Percentiles rank a stretch among this genome's conserved stretches.
Evolutionary conservation across 1,284 basidiomycete genomes (phyloP).

Genomic region (Ceraceosorus guamensis): DNA sequence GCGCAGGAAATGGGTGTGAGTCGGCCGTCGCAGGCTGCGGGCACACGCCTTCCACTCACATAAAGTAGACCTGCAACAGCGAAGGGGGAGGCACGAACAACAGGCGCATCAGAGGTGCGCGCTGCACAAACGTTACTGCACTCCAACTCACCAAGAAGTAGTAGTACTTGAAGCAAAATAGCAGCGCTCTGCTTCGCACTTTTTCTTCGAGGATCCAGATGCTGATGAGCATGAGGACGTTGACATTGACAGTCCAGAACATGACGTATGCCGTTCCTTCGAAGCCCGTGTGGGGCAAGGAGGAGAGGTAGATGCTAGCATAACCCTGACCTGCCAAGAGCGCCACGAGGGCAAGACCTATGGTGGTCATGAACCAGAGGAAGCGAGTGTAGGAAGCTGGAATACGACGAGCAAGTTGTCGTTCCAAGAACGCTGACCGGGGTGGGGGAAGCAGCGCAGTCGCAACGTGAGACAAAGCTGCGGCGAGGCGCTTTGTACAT

Average conservation of each 20-base stretch:
- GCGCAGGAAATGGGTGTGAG: neutral
- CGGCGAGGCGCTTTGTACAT: neutral
- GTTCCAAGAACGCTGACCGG: conserved; percentile 50
- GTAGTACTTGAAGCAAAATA: conserved; percentile 54
- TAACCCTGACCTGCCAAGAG: conserved; percentile 58
- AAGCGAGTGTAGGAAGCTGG: conserved; percentile 56
- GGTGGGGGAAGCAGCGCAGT: conserved; percentile 1
- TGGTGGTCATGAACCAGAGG: conserved; percentile 56
- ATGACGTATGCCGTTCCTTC: conserved; percentile 57
- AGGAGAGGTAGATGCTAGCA: conserved; percentile 55
- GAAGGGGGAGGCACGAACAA: neutral
- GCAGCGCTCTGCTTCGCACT: conserved; percentile 54
- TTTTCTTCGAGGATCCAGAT: conserved; percentile 54
- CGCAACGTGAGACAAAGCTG: neutral
- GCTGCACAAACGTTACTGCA: no score
- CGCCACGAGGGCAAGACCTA: conserved; percentile 54
- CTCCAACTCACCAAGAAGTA: conserved; percentile 37
- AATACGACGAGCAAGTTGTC: conserved; percentile 51
- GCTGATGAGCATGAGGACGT: conserved; percentile 52
- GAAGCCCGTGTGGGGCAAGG: conserved; percentile 55
- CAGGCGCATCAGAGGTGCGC: no score
- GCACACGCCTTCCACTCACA: no score
- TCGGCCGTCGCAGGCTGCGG: neutral
- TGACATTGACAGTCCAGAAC: conserved; percentile 55
- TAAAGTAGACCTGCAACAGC: conserved; percentile 34